These are phyloP conservation scores for Rhizophlyctis rosea DNA, from an alignment of 192 early-diverging fungal genomes.

Conservation along the genomic window DNA sequence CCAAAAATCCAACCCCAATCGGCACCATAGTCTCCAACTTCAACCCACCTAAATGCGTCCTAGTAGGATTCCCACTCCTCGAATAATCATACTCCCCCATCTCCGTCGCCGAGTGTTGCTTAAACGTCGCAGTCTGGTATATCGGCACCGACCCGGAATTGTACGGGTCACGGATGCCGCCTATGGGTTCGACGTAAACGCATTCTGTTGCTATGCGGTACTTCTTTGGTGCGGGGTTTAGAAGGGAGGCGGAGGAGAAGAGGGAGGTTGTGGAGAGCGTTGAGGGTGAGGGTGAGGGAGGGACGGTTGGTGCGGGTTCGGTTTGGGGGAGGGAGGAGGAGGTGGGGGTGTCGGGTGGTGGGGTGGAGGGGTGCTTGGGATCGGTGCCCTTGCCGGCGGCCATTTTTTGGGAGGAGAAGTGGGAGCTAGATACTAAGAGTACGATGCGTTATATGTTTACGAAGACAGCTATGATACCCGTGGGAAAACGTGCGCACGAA, in stretches of 20 bases:
- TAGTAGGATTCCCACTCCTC: conserved; percentile 95
- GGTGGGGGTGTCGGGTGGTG: too few relatives aligned
- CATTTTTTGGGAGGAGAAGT: too few relatives aligned
- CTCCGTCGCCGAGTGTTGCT: conserved; percentile 75
- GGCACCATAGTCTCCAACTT: too few relatives aligned
- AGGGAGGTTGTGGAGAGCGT: neutral
- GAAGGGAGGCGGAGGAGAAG: conserved; percentile 9
- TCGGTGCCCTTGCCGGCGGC: too few relatives aligned
- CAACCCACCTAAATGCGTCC: conserved; percentile 79
- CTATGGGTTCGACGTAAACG: conserved; percentile 34
- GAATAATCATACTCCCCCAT: conserved; percentile 95
- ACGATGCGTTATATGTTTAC: too few relatives aligned
- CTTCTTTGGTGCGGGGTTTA: conserved; percentile 8
- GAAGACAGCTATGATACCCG: too few relatives aligned
- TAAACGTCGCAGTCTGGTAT: conserved; percentile 98
- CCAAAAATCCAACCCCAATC: too few relatives aligned
- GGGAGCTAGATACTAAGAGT: too few relatives aligned
- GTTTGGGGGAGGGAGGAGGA: too few relatives aligned
- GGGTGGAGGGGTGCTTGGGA: too few relatives aligned
- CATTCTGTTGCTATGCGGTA: conserved; percentile 42
- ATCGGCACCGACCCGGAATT: conserved; percentile 91
- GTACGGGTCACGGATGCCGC: conserved; percentile 68
- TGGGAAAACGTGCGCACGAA: too few relatives aligned
- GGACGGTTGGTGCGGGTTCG: too few relatives aligned
- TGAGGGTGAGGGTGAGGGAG: neutral